Base-by-base conservation (phyloP, 192 early-diverging fungal genomes). In the Podila verticillata region DNA sequence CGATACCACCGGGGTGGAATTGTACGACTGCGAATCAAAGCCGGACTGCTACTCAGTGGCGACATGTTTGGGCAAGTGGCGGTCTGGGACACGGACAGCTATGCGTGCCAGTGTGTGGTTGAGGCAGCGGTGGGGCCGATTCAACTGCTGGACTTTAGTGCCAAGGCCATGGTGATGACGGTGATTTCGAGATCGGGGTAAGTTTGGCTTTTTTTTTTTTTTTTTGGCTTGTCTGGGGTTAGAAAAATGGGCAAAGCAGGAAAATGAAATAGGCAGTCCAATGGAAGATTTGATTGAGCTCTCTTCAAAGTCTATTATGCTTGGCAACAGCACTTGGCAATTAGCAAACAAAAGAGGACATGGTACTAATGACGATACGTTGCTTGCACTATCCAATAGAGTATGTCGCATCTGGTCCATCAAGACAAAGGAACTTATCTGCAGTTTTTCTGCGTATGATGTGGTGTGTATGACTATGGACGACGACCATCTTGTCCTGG, bases 381-480 rank as follows among this genome's bases (percentile, higher is more conserved):
- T 31, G n/a, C n/a, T 30, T 31, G 20, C 22, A 17, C 5, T 58
- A 17, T 26, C 10, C 48, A 19, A 36, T 64, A 80, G 77, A 12
- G 29, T 80, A 17, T 80, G 70, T 24, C 59, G 70, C 12, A 72
- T 80, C 29, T 80, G 77, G 77, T 65, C 72, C 32, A 59, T 80
- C 51, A 51, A 44, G 22, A 61, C 69, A 17, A 72, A 72, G 54
- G 0, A 10, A 4, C 15, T 64, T 13, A 72, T 72, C 30, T 59
- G 57, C 5, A 72, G 77, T 28, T 64, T 51, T 28, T 35, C 49
- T 28, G 70, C 65, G 15, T 17, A 7, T 9, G 56, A 72, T 39
- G 70, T 80, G 1, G 32, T 47, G 8, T 80, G 77, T 39, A 80
- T 80, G 77, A 72, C 77, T 29, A 80, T 80, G 77, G 58, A 68